phyloP scores from a whole-genome alignment of 805 yeast species.

The Komagataella kurtzmanii region DNA sequence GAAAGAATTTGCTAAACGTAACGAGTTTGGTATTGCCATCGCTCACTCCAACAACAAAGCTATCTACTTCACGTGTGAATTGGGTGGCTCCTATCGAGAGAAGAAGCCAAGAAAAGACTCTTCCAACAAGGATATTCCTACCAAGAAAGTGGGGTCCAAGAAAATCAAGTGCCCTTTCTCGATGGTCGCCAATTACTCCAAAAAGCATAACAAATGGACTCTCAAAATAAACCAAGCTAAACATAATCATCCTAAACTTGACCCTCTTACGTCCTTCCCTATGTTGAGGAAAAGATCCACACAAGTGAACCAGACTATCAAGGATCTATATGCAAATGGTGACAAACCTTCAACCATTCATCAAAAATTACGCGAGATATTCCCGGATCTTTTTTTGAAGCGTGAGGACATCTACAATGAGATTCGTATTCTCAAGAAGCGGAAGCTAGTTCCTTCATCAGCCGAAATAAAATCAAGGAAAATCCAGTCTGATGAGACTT shows the following conservation, averaged over 20 bases:
- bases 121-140: constrained; percentile 10
- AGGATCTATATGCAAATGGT: constrained; percentile 38
- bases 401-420: constrained; percentile 47
- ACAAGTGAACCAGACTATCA: constrained; percentile 35
- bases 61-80: constrained; percentile 44
- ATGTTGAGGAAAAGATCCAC: constrained; percentile 41
- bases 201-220: constrained; percentile 36
- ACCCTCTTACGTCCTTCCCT: constrained; percentile 41
- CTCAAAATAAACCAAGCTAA: constrained; percentile 39
- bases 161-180: constrained; percentile 44
- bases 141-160: constrained; percentile 24
- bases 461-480: constrained; percentile 14
- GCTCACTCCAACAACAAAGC: constrained; percentile 47
- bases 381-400: constrained; percentile 39
- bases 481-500: constrained; percentile 1
- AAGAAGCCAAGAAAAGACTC: constrained; percentile 19
- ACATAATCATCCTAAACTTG: constrained; percentile 45
- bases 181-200: constrained; percentile 43
- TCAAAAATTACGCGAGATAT: constrained; percentile 33
- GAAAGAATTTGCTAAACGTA: constrained; percentile 40
- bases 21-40: constrained; percentile 46
- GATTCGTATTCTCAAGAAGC: constrained; percentile 40
- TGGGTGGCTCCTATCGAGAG: constrained; percentile 43
- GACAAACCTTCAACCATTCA: constrained; percentile 44
- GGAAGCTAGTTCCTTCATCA: constrained; percentile 19